Evolutionary conservation across 2,329 filamentous ascomycete species (phyloP).

Genomic region (Neoscytalidium dimidiatum): DNA sequence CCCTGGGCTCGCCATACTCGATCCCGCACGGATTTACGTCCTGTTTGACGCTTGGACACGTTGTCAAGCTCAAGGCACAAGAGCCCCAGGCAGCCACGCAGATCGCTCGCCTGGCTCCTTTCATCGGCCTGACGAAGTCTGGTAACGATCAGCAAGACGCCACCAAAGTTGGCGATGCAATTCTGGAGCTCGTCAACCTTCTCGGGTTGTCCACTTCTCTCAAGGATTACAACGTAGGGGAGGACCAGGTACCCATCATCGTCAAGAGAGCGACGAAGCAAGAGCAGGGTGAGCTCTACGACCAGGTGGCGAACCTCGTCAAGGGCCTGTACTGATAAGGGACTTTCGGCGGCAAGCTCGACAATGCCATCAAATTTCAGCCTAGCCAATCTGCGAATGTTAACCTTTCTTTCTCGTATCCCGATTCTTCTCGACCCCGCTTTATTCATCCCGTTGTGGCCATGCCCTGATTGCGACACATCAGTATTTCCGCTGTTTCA

Average conservation of each 20-base stretch:
- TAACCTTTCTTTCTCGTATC: not conserved
- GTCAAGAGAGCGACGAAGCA: constrained; percentile 46
- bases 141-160: constrained; percentile 48
- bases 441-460: not conserved
- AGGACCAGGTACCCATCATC: constrained; percentile 45
- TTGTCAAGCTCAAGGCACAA: constrained; percentile 55
- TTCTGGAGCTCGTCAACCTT: constrained; percentile 45
- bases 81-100: constrained; percentile 48
- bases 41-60: constrained; percentile 56
- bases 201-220: constrained; percentile 49
- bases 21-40: constrained; percentile 61
- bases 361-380: not conserved
- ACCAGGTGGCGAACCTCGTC: constrained; percentile 46
- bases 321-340: constrained; percentile 41
- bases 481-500: not conserved
- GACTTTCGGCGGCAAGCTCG: constrained; percentile 17
- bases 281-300: constrained; percentile 46
- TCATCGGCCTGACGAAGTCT: constrained; percentile 41
- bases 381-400: not conserved
- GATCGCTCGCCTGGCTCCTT: constrained; percentile 47
- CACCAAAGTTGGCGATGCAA: constrained; percentile 45
- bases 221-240: constrained; percentile 46
- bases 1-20: constrained; percentile 55
- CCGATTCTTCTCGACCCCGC: not conserved
- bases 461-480: not conserved